Conservation (phyloP, 2,329 filamentous ascomycete genomes). For the Shiraia sp. region DNA sequence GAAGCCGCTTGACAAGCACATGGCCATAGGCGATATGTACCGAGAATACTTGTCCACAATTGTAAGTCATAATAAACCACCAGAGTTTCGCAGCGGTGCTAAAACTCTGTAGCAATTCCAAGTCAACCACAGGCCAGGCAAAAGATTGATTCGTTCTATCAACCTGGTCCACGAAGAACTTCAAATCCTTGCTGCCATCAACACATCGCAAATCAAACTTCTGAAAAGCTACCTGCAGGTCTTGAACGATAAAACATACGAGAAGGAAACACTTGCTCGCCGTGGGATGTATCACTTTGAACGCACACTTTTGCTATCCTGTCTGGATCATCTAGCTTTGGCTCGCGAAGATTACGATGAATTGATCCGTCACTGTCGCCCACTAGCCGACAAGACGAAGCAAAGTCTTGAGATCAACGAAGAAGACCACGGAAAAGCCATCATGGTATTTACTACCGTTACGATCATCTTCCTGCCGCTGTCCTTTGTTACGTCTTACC, state of each 20-base stretch:
- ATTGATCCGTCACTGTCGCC: conserved; percentile 28
- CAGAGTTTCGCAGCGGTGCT: conserved; percentile 4
- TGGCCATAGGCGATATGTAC: conserved; percentile 37
- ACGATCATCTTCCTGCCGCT: conserved; percentile 51
- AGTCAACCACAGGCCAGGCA: conserved; percentile 39
- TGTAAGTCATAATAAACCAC: conserved; percentile 16
- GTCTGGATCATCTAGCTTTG: conserved; percentile 24
- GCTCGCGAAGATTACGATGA: conserved; percentile 29
- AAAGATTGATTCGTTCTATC: conserved; percentile 37
- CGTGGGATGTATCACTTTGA: conserved; percentile 28
- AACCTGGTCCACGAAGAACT: conserved; percentile 42
- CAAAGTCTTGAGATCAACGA: conserved; percentile 41
- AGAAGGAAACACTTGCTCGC: conserved; percentile 20
- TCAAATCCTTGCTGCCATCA: conserved; percentile 24
- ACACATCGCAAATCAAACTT: conserved; percentile 31
- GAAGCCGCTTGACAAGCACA: conserved; percentile 29
- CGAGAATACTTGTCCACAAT: conserved; percentile 35
- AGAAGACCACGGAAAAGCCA: conserved; percentile 48
- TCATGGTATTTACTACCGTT: conserved; percentile 50
- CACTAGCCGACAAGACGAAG: conserved; percentile 37
- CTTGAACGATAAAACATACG: conserved; percentile 30
- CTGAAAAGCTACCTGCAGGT: conserved; percentile 29
- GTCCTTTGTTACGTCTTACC: conserved; percentile 49
- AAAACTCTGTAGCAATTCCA: conserved; percentile 35
- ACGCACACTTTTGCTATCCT: conserved; percentile 22